Evolutionary conservation across 148 eudicot species (phyloP).

Genomic region (Pouteria glomerata): DNA sequence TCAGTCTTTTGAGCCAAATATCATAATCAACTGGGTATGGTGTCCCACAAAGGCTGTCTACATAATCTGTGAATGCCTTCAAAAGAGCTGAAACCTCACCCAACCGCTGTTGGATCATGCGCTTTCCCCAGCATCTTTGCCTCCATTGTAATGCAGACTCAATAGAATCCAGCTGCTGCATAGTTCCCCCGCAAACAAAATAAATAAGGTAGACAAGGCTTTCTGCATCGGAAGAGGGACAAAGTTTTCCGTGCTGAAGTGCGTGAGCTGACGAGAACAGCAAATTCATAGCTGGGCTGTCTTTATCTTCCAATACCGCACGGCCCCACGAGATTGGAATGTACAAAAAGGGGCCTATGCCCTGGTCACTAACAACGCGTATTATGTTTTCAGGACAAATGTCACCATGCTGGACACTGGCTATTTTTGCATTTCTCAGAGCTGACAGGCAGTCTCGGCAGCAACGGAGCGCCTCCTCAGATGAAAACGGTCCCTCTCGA

Average conservation of each 20-base stretch:
- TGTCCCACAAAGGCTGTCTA: conserved; percentile 70
- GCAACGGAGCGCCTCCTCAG: conserved; percentile 60
- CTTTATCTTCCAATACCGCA: conserved; percentile 76
- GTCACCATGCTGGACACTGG: conserved; percentile 69
- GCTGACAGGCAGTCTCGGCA: conserved; percentile 75
- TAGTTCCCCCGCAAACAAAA: conserved; percentile 51
- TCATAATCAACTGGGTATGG: conserved; percentile 76
- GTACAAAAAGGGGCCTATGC: conserved; percentile 27
- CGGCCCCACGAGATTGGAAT: conserved; percentile 69
- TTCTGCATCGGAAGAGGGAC: conserved; percentile 79
- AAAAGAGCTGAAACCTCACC: conserved; percentile 68
- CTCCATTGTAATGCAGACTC: conserved; percentile 75
- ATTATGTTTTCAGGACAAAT: conserved; percentile 69
- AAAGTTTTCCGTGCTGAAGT: conserved; percentile 75
- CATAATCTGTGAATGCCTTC: conserved; percentile 84
- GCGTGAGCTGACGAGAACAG: conserved; percentile 69
- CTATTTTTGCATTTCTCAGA: conserved; percentile 52
- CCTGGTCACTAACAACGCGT: conserved; percentile 30
- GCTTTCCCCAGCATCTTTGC: conserved; percentile 64
- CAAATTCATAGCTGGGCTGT: conserved; percentile 64
- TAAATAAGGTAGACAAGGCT: conserved; percentile 63
- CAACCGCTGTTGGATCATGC: conserved; percentile 54
- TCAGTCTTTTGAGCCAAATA: conserved; percentile 64
- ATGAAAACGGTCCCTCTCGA: conserved; percentile 50
- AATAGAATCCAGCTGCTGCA: conserved; percentile 68